Conservation (phyloP, 2,329 filamentous ascomycete genomes). For the Pestalotiopsis sp. region DNA sequence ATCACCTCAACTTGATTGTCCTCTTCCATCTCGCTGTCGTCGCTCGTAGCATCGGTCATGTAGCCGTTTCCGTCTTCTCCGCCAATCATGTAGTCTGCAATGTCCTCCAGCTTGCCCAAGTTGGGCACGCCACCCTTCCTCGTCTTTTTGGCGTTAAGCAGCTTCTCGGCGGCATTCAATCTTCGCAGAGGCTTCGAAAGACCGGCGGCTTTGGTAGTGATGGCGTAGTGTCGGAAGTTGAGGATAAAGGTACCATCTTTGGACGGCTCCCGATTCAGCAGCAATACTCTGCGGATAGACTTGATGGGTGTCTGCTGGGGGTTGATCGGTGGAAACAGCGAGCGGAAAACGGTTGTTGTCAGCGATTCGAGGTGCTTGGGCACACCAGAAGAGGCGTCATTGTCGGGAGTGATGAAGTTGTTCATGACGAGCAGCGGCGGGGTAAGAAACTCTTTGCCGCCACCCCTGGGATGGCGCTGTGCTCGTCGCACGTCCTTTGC, state of each 20-base stretch:
- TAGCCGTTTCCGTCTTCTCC: slow-evolving; percentile 78
- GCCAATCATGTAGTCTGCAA: slow-evolving; percentile 92
- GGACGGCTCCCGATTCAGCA: slow-evolving; percentile 79
- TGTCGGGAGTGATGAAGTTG: slow-evolving; percentile 75
- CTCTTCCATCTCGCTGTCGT: slow-evolving; percentile 90
- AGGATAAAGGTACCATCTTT: slow-evolving; percentile 76
- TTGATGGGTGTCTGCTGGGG: slow-evolving; percentile 86
- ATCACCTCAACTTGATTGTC: slow-evolving; percentile 93
- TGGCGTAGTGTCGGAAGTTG: slow-evolving; percentile 91
- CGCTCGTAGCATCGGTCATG: slow-evolving; percentile 80
- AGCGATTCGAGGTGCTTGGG: slow-evolving; percentile 93
- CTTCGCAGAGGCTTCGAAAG: slow-evolving; percentile 82
- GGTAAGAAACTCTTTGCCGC: slow-evolving; percentile 82
- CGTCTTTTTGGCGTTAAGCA: slow-evolving; percentile 62
- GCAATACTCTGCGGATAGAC: slow-evolving; percentile 87
- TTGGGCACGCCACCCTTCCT: slow-evolving; percentile 80
- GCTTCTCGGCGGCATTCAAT: slow-evolving; percentile 82
- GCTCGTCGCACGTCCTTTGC: slow-evolving; percentile 87
- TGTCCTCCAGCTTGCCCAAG: slow-evolving; percentile 86
- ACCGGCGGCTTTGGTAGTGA: slow-evolving; percentile 84
- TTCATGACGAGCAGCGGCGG: slow-evolving; percentile 97
- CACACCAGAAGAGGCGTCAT: slow-evolving; percentile 67
- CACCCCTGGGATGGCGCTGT: slow-evolving; percentile 79
- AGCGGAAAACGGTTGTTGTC: slow-evolving; percentile 92
- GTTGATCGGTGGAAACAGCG: slow-evolving; percentile 92